These are phyloP conservation scores for Solanum gracilifrons DNA, from an alignment of 257 asterid genomes.

Conservation along the genomic window DNA sequence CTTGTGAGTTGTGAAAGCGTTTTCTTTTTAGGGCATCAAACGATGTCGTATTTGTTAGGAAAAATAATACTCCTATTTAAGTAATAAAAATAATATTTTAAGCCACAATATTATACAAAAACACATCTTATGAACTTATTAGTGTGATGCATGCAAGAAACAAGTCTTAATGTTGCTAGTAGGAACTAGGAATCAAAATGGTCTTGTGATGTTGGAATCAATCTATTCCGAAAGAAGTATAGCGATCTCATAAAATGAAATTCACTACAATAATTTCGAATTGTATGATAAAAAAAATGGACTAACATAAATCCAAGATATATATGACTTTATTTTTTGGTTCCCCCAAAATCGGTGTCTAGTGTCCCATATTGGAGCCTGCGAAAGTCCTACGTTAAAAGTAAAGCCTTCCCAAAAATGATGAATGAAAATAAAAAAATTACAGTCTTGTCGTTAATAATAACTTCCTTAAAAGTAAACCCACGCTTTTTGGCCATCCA, in stretches of 20 bases:
- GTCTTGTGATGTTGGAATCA: not conserved
- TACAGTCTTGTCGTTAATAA: no score
- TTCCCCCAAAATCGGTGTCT: no score
- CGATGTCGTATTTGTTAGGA: not conserved
- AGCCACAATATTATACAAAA: not conserved
- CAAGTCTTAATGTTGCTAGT: not conserved
- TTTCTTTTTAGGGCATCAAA: not conserved
- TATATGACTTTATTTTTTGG: no score
- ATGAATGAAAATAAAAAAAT: no score
- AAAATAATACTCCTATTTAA: not conserved
- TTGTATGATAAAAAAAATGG: no score
- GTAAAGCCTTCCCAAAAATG: no score
- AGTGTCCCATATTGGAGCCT: no score
- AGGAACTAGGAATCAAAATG: not conserved
- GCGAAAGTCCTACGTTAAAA: no score
- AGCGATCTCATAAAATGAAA: not conserved
- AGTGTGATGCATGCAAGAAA: not conserved
- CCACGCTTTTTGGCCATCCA: not conserved
- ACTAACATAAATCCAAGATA: no score
- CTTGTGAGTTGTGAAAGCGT: not conserved
- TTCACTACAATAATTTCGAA: not conserved
- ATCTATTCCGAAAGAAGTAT: not conserved
- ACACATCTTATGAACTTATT: not conserved
- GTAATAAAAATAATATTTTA: not conserved
- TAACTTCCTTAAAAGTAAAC: not conserved